Base-by-base conservation (phyloP, 495 filamentous ascomycete genomes). In the Aspergillus diversus region DNA sequence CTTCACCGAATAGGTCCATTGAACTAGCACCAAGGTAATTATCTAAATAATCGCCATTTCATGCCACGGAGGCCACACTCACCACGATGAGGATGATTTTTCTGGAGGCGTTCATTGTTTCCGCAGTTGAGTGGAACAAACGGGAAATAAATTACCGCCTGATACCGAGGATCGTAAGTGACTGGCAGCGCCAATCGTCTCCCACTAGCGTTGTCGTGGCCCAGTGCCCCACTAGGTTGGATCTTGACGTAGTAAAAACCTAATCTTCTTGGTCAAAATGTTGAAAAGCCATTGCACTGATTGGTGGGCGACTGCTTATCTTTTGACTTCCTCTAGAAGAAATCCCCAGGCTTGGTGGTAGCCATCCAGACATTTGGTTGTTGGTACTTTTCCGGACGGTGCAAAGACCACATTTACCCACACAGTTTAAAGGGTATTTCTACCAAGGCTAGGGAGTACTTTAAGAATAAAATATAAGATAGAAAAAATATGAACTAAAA, bases 191-290 rank as follows among this genome's bases (percentile, higher is more conserved):
- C 13, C 5, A 50, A 50, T 50, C 47, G 47, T 31, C 21, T 66
- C 64, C 64, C 59, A 63, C 59, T 68, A 65, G 66, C 63, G 62
- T 56, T 56, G 53, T 57, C 62, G 57, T 37, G 47, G 53, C 51
- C 59, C 60, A 52, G 33, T 39, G 63, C 59, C 51, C 70, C 70
- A 72, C 70, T 49, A 32, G 54, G 57, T 64, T 72, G 70, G 67
- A 73, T 75, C 73, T 73, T 78, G 77, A 78, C 77, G 75, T 80
- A 75, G 76, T 59, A 63, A 52, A 71, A 75, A 76, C 67, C 71
- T 79, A 77, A 78, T 78, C 74, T 73, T 63, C 66, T 70, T 65
- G 66, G 63, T 53, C 50, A 53, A 68, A 63, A 68, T 63, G 67
- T 77, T 72, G 72, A 60, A 75, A 80, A 72, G 56, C 64, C 66